These are phyloP conservation scores for Venturia nashicola DNA, from an alignment of 2,329 filamentous ascomycete species.

Conservation along the genomic window DNA sequence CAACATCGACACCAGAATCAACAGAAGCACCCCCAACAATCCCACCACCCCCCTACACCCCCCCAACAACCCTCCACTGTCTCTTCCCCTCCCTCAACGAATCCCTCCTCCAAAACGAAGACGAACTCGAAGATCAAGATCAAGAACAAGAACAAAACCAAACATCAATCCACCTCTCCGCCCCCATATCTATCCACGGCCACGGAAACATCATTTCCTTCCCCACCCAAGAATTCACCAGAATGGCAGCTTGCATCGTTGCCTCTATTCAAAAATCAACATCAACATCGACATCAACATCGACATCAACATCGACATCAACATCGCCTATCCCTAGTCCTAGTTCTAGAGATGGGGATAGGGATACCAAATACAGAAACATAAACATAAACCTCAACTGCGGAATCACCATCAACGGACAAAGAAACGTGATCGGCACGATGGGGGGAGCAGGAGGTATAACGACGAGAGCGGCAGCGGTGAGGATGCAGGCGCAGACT, in stretches of 20 bases:
- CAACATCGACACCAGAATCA: not conserved
- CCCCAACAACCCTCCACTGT: not conserved
- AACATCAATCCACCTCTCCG: not conserved
- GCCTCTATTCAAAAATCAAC: not conserved
- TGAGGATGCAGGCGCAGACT: not conserved
- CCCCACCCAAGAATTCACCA: not conserved
- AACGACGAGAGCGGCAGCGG: not conserved
- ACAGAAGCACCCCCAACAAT: not conserved
- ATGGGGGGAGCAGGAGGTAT: not conserved
- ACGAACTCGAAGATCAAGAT: not conserved
- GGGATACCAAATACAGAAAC: not conserved
- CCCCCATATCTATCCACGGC: not conserved
- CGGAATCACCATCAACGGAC: not conserved
- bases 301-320: too few species aligned
- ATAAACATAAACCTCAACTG: not conserved
- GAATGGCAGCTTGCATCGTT: not conserved
- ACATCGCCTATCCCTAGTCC: too few species aligned
- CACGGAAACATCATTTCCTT: not conserved
- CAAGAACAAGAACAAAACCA: not conserved
- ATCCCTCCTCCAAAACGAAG: not conserved
- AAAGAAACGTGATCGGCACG: not conserved
- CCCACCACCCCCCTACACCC: not conserved
- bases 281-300: not conserved
- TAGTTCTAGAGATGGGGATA: too few species aligned
- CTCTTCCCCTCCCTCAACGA: not conserved